phyloP scores from a whole-genome alignment of 345 rosid genomes.

The Ailanthus altissimus region DNA sequence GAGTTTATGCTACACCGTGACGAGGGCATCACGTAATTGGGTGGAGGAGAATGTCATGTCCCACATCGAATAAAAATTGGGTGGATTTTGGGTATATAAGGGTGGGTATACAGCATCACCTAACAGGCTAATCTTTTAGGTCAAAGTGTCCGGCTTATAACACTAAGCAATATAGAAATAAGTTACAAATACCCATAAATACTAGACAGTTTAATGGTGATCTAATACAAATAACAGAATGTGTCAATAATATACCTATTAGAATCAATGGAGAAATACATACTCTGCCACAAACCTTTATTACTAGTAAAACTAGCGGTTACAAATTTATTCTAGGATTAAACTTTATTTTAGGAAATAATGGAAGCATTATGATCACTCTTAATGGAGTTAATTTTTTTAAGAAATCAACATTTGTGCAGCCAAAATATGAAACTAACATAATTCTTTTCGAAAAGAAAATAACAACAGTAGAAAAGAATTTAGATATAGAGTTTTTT shows the following conservation, averaged over 20 bases:
- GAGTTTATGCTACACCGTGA: too few species aligned
- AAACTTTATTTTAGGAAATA: too few species aligned
- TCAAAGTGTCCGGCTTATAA: too few species aligned
- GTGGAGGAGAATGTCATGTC: too few species aligned
- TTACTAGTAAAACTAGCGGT: background rate
- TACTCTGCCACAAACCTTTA: background rate
- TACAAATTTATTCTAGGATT: too few species aligned
- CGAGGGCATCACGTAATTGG: too few species aligned
- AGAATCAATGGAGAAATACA: background rate
- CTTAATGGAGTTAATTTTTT: background rate
- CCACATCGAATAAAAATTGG: too few species aligned
- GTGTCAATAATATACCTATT: too few species aligned
- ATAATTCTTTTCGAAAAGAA: background rate
- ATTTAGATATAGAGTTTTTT: background rate
- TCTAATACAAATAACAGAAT: background rate
- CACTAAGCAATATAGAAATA: background rate
- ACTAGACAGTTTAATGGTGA: background rate
- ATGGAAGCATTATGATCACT: too few species aligned
- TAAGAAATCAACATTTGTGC: background rate
- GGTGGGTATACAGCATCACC: too few species aligned
- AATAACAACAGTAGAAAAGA: background rate
- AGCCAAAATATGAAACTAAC: background rate
- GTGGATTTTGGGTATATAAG: too few species aligned
- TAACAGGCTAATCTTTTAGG: too few species aligned
- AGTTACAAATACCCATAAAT: background rate